Base-by-base conservation (phyloP, 2,329 filamentous ascomycete genomes). In the Pseudogymnoascus sp. region DNA sequence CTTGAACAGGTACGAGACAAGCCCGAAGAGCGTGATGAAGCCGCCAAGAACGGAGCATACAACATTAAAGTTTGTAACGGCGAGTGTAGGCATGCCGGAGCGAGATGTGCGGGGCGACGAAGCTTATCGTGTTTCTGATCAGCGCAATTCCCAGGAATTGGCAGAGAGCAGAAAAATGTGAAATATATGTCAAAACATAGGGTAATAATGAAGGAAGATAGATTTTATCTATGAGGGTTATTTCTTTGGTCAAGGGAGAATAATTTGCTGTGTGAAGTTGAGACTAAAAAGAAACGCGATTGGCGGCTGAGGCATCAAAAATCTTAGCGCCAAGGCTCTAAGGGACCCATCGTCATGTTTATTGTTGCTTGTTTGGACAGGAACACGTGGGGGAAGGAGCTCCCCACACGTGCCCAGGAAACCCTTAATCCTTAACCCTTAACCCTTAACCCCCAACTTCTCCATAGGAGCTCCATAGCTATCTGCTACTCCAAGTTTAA, bases 1-100 rank as follows among this genome's bases (percentile, higher is more conserved):
- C 72, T 96, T 96, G 71, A 89, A 80, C 18, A 96, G 82, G 72
- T 90, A 95, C 1, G 90, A 96, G 0, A 96, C 90, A 40, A 96
- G 78, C 1, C 91, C 91, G 70, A 95, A 96, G 23, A 95, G 69
- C 0, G 89, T 90, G 66, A 96, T 85, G 77, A 93, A 96, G 4
- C 89, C 91, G 14, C 91, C 92, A 9, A 96, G 75, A 7, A 89
- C 83, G 61, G 89, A 87, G 18, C 60, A 62, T 23, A 60, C 59
- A 38, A 83, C 75, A 67, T 84, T 84, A 63, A 84, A 76, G 67
- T 83, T 80, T 59, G 77, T 81, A 11, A 81, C 18, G 18, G 34
- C 59, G 23, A 60, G 59, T 25, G 59, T 38, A 37, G 59, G 59
- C 59, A 60, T 60, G n/a, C 46, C 46, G 25, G 25, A 34, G 25